These are phyloP conservation scores for Daldinia childiae DNA, from an alignment of 495 filamentous ascomycete species.

Conservation along the genomic window DNA sequence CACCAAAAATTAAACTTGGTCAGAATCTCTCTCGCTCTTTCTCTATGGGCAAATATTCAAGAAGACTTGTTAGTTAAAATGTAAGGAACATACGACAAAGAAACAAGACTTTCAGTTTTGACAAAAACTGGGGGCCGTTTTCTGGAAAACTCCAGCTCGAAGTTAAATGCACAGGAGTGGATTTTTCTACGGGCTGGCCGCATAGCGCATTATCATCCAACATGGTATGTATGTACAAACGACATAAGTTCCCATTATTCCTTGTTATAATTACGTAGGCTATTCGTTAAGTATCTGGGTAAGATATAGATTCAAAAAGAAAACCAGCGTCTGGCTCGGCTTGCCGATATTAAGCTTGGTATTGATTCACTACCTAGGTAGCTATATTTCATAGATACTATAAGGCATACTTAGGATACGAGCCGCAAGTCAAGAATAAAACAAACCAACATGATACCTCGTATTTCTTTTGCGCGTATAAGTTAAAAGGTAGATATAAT, in stretches of 20 bases:
- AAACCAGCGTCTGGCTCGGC: conserved; percentile 1
- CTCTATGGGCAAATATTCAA: not conserved
- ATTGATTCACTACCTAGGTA: too few species aligned
- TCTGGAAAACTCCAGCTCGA: conserved; percentile 42
- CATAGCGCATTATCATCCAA: conserved; percentile 33
- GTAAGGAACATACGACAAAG: not conserved
- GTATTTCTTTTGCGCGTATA: not conserved
- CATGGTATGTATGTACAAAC: conserved; percentile 28
- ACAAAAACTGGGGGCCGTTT: conserved; percentile 28
- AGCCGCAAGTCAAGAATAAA: not conserved
- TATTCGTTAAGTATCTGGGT: not conserved
- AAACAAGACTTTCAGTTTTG: not conserved
- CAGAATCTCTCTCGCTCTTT: not conserved
- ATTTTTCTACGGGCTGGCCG: conserved; percentile 23
- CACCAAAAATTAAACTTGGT: not conserved
- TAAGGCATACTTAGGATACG: not conserved
- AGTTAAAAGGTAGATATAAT: not conserved
- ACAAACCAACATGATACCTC: not conserved
- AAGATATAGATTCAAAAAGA: not conserved
- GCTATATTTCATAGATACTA: not conserved
- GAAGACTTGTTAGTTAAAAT: not conserved
- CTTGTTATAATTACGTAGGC: conserved; percentile 24
- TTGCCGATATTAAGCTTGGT: not conserved
- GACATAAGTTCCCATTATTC: conserved; percentile 11
- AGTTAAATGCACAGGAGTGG: conserved; percentile 31